A percentile compares a stretch with the other conserved stretches of the same genome.
These are phyloP conservation scores for Solanum hybrid DNA, from an alignment of 305 asterid genomes.

Conservation along the genomic window DNA sequence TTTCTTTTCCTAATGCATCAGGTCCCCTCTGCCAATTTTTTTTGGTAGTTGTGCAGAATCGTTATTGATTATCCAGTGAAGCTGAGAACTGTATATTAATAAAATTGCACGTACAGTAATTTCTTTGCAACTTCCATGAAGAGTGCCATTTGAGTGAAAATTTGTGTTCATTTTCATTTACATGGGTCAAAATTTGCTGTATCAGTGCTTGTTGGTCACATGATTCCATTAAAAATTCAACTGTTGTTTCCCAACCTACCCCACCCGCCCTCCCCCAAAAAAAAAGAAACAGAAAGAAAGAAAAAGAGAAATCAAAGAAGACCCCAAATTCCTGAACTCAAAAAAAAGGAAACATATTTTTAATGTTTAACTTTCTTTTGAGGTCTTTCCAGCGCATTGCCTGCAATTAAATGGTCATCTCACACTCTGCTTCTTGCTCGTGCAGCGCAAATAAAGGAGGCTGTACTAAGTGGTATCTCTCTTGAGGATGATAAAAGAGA, in stretches of 20 bases:
- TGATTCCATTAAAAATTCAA: not conserved
- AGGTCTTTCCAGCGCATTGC: not conserved
- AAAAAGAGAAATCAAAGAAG: not conserved
- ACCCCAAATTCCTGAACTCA: not conserved
- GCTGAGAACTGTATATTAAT: not conserved
- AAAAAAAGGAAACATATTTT: not conserved
- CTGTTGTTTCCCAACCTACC: no score
- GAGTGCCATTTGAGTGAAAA: not conserved
- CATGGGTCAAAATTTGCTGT: not conserved
- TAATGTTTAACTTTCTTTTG: not conserved
- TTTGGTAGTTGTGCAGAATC: not conserved
- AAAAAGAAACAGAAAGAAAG: not conserved
- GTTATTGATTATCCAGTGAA: not conserved
- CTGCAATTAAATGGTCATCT: not conserved
- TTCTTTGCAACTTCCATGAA: not conserved
- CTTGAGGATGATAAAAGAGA: constrained; percentile 89
- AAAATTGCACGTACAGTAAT: not conserved
- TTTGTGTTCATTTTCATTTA: not conserved
- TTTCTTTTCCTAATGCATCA: not conserved
- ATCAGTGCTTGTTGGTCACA: not conserved
- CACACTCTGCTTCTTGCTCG: constrained; percentile 6
- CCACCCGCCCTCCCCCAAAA: no score
- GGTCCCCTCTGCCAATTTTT: not conserved
- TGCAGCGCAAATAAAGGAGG: constrained; percentile 89
- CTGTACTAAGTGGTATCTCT: constrained; percentile 78